Evolutionary conservation across 306 rosid genomes (phyloP).

Genomic region (Lathyrus sativus): DNA sequence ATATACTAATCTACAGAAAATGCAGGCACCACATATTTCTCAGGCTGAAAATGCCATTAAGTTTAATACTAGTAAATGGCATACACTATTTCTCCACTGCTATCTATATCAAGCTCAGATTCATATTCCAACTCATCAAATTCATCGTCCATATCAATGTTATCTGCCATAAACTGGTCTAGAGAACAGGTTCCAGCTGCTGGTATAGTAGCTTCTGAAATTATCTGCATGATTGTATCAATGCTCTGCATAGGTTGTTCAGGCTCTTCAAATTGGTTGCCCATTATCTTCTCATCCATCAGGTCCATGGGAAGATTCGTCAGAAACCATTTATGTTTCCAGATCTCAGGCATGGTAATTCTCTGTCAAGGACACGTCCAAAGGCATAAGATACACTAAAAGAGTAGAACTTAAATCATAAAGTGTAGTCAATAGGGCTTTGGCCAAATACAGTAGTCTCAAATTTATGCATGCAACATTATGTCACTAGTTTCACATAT

Average conservation of each 20-base stretch:
- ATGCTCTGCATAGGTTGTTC: slow-evolving; percentile 92
- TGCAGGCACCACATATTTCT: slow-evolving; percentile 26
- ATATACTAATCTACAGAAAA: slow-evolving; percentile 41
- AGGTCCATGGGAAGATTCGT: slow-evolving; percentile 84
- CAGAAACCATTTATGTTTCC: slow-evolving; percentile 80
- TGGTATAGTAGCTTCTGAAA: slow-evolving; percentile 91
- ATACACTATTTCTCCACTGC: slow-evolving; percentile 95
- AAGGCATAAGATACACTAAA: slow-evolving; percentile 28
- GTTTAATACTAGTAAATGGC: slow-evolving; percentile 54
- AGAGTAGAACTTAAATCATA: slow-evolving; percentile 11
- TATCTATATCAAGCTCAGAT: slow-evolving; percentile 85
- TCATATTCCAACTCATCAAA: slow-evolving; percentile 76
- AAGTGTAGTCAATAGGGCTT: slow-evolving; percentile 22
- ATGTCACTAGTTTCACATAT: slow-evolving; percentile 8
- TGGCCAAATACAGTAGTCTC: neutral
- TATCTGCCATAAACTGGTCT: slow-evolving; percentile 54
- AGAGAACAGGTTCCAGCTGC: slow-evolving; percentile 62
- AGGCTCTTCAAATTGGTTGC: slow-evolving; percentile 75
- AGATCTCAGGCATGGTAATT: slow-evolving; percentile 79
- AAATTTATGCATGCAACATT: slow-evolving; percentile 17
- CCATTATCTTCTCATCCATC: slow-evolving; percentile 69
- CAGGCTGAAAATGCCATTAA: slow-evolving; percentile 27
- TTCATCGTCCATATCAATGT: slow-evolving; percentile 72
- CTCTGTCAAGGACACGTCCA: slow-evolving; percentile 56
- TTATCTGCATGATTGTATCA: slow-evolving; percentile 86